Percentiles rank a stretch among this genome's conserved stretches.
These are phyloP conservation scores for Penicillium tannophilum DNA, from an alignment of 495 filamentous ascomycete genomes.

Conservation along the genomic window DNA sequence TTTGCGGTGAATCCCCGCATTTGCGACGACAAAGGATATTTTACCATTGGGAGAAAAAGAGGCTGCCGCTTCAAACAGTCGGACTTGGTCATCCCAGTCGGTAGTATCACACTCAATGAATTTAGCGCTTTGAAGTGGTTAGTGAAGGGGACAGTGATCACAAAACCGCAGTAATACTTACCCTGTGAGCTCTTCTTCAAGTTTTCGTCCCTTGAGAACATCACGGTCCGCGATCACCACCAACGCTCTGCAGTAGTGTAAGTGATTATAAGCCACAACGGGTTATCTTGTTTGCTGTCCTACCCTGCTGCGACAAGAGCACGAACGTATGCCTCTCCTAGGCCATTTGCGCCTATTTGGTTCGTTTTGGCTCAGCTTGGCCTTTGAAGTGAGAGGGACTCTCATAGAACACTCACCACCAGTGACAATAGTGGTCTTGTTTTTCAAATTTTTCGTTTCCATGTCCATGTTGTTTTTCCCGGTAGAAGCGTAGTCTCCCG, in stretches of 20 bases:
- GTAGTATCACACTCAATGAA: conserved; percentile 18
- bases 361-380: conserved; percentile 2
- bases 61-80: conserved; percentile 37
- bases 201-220: conserved; percentile 5
- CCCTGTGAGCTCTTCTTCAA: conserved; percentile 19
- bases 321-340: conserved; percentile 28
- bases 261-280: no score
- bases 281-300: background rate
- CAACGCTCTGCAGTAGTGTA: conserved; percentile 3
- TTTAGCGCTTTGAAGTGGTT: conserved; percentile 14
- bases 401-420: conserved; percentile 1
- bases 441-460: background rate
- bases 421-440: conserved; percentile 17
- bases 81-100: conserved; percentile 37
- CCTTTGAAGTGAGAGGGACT: background rate
- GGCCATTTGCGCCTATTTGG: conserved; percentile 20
- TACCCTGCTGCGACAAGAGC: conserved; percentile 25
- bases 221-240: conserved; percentile 23
- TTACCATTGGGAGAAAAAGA: conserved; percentile 34
- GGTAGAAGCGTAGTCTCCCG: background rate
- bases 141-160: background rate
- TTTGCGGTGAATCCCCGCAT: conserved; percentile 48
- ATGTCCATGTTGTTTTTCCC: conserved; percentile 5
- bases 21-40: conserved; percentile 47
- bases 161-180: background rate